Conservation (phyloP, 139 green algal genomes). For the Deuterostichococcus epilithicus region DNA sequence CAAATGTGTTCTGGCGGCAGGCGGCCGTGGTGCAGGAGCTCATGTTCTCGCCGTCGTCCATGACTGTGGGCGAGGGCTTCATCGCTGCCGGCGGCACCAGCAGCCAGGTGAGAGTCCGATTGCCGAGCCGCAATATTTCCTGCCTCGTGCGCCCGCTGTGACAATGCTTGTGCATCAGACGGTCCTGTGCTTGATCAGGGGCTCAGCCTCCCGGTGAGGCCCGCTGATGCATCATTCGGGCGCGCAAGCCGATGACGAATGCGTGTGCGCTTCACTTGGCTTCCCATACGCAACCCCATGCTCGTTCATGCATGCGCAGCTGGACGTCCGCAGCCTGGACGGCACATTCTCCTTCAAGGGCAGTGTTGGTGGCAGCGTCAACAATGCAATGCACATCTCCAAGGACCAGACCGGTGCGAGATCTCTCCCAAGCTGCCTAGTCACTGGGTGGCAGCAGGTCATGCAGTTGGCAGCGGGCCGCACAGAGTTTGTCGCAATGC, state of each 20-base stretch:
- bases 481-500: no score
- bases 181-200: no score
- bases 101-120: slow-evolving; percentile 28
- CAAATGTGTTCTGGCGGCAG: not conserved
- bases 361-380: slow-evolving; percentile 45
- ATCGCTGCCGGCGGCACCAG: slow-evolving; percentile 56
- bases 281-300: no score
- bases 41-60: slow-evolving; percentile 60
- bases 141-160: no score
- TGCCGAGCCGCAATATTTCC: not conserved
- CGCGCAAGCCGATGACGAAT: no score
- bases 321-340: slow-evolving; percentile 33
- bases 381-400: slow-evolving; percentile 54
- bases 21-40: slow-evolving; percentile 43
- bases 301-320: no score
- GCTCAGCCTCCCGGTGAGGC: not conserved
- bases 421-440: not conserved
- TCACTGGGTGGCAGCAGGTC: no score
- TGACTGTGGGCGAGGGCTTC: slow-evolving; percentile 62
- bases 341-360: slow-evolving; percentile 40
- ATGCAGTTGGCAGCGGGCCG: no score
- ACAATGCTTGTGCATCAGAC: no score
- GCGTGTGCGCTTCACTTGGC: no score
- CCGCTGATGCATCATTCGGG: not conserved
- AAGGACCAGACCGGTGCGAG: slow-evolving; percentile 21